Percentiles rank a stretch among this genome's conserved stretches.
phyloP scores from a whole-genome alignment of 148 eudicot genomes.

The Fallopia convolvulus region DNA sequence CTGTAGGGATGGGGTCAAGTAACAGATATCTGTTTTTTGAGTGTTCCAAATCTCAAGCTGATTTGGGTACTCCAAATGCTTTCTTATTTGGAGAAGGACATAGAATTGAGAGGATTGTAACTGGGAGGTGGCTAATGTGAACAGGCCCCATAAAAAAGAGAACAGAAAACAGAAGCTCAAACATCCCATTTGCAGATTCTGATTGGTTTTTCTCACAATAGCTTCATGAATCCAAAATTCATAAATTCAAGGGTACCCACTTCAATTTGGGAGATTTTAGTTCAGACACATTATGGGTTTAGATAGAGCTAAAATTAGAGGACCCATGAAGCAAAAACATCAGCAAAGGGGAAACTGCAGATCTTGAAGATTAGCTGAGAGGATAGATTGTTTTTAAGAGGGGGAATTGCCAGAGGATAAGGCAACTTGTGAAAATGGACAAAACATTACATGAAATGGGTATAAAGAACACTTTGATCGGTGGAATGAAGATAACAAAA shows the following conservation, averaged over 20 bases:
- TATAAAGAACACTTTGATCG: not conserved
- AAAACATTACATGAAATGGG: not conserved
- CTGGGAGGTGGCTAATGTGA: conserved; percentile 25
- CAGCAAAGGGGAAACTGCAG: not conserved
- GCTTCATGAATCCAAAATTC: too few relatives aligned
- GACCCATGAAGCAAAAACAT: not conserved
- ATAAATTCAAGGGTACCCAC: not conserved
- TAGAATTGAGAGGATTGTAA: conserved; percentile 53
- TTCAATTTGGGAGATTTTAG: not conserved
- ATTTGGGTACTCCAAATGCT: conserved; percentile 62
- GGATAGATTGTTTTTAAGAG: conserved; percentile 2
- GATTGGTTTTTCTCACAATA: not conserved
- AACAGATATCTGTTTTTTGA: conserved; percentile 33
- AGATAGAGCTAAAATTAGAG: not conserved
- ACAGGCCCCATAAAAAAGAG: conserved; percentile 28
- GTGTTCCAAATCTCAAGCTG: conserved; percentile 48
- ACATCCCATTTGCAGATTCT: conserved; percentile 9
- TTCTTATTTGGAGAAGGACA: conserved; percentile 54
- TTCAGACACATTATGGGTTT: not conserved
- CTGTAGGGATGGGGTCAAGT: conserved; percentile 34
- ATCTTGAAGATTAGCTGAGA: not conserved
- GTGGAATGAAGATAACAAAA: not conserved
- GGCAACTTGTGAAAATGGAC: conserved; percentile 5
- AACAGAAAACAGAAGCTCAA: conserved; percentile 22
- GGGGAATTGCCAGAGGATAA: not conserved